Evolutionary conservation across 2,329 filamentous ascomycete species (phyloP).

Genomic region (Penicillium italicum): DNA sequence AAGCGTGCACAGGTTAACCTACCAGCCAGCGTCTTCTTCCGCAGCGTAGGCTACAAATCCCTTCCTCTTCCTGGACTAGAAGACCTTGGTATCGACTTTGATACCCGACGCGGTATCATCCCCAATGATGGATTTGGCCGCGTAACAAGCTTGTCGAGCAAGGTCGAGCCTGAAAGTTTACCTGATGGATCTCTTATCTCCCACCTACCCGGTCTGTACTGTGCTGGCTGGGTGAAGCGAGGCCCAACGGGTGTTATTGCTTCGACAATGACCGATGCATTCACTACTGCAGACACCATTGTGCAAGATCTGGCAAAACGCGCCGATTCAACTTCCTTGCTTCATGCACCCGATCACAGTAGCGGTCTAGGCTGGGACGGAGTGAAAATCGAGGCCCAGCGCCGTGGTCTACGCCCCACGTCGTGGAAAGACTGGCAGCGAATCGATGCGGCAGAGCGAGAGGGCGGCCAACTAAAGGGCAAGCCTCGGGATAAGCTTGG

Average conservation of each 20-base stretch:
- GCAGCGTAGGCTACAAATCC: slow-evolving; percentile 93
- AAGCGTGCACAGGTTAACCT: slow-evolving; percentile 50
- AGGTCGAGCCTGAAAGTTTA: slow-evolving; percentile 22
- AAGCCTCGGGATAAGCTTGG: slow-evolving; percentile 73
- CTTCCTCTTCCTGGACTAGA: slow-evolving; percentile 69
- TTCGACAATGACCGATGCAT: slow-evolving; percentile 92
- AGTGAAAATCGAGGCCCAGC: slow-evolving; percentile 59
- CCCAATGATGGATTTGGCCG: slow-evolving; percentile 78
- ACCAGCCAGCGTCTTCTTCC: slow-evolving; percentile 71
- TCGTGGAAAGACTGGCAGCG: slow-evolving; percentile 81
- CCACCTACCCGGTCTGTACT: slow-evolving; percentile 73
- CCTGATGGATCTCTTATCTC: slow-evolving; percentile 42
- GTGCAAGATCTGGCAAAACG: slow-evolving; percentile 65
- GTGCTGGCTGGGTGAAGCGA: slow-evolving; percentile 92
- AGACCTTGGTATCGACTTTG: slow-evolving; percentile 73
- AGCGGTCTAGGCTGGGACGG: slow-evolving; percentile 70
- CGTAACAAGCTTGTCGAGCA: slow-evolving; percentile 48
- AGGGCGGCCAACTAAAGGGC: slow-evolving; percentile 61
- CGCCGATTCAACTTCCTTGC: slow-evolving; percentile 38
- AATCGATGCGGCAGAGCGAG: slow-evolving; percentile 75
- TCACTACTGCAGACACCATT: slow-evolving; percentile 80
- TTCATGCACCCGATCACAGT: slow-evolving; percentile 43
- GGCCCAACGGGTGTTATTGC: slow-evolving; percentile 95
- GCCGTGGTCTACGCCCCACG: slow-evolving; percentile 59
- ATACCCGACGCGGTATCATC: slow-evolving; percentile 69